Evolutionary conservation across 2,329 filamentous ascomycete species (phyloP), one percentile per base, ranked within the genome.

Genomic region (Paecilomyces formosus): DNA sequence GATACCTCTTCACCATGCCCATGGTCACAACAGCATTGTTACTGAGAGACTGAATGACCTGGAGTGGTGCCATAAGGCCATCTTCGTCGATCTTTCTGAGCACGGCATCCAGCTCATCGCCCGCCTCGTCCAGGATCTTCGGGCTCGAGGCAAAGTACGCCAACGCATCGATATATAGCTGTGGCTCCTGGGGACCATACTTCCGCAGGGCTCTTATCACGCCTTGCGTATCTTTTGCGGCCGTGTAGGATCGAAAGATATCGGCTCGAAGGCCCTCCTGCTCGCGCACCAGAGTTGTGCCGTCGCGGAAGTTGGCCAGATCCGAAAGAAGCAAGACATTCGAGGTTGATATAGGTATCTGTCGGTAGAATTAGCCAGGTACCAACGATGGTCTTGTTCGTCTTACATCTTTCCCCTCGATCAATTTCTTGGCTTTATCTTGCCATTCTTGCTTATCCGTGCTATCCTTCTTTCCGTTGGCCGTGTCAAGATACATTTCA

Each of bases 401-500:
- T 51, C 69, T 71, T 58, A 89, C 84, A 63, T 91, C 85, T 65
- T 89, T 86, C 15, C 86, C 86, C 68, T 94, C 88, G 58, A 99
- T 92, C 24, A 97, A 82, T 61, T 85, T 87, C 76, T 94, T 96
- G 0, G 94, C 94, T 71, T 95, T 97, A 51, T 81, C 82, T 70
- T 97, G 91, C 93, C 94, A 99, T 63, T 88, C 84, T 65, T 88
- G 84, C 63, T 88, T 86, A 62, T 92, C 82, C 33, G 73, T 70
- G 73, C 74, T 53, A 58, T 87, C 87, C 67, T 87, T 89, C 68
- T 88, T 88, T 59, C 87, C 85, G 60, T 86, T 88, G 22, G 93
- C 89, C 66, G 92, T 94, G 72, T 96, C 89, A 8, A 99, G 79
- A 70, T 97, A 99, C 89, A 99, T 97, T 73, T 99, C 95, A 69